Evolutionary conservation across 495 filamentous ascomycete genomes (phyloP), one percentile per base, ranked within the genome.

Genomic region (Neurospora sp.): DNA sequence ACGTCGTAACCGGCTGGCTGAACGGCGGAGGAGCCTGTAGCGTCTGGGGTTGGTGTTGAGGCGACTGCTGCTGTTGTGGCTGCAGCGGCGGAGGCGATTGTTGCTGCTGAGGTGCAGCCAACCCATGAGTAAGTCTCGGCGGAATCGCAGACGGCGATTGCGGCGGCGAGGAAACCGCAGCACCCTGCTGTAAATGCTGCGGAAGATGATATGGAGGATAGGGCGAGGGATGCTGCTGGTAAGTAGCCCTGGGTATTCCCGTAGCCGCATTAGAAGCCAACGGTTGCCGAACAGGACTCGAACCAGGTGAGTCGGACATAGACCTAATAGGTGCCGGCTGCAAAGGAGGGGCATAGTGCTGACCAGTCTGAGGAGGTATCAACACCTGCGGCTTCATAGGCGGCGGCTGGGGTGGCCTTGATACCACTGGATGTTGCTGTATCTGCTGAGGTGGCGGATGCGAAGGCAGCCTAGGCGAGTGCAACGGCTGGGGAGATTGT

Each of bases 291-390:
- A 59, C 72, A 16, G 45, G 68, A 6, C 9, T 22, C 37, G 70
- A 38, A 16, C 42, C 70, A 9, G 6, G n/a, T 22, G 70, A 10
- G 22, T 77, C 76, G 14, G 39, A 27, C 6, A 71, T 65, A 8
- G 78, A 68, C 48, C 74, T 73, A 42, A 68, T 65, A 9, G 74
- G 74, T 22, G 76, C 75, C 14, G 76, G 72, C 45, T 78, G 84
- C 9, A 83, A 68, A 18, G 80, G 77, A 40, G 82, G 76, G 14
- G 80, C 79, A 70, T 81, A 80, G 27, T 83, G 81, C 27, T 79
- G 78, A 7, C 79, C 53, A 72, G 71, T 76, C 65, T 85, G 83
- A 7, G 83, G 83, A 42, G 83, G 78, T 6, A 82, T 72, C 68
- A 83, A 70, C 9, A 82, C 80, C 31, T 81, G 76, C 70, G 76